phyloP scores from a whole-genome alignment of 352 stramenopile genomes.

The Phytopythium vexans region DNA sequence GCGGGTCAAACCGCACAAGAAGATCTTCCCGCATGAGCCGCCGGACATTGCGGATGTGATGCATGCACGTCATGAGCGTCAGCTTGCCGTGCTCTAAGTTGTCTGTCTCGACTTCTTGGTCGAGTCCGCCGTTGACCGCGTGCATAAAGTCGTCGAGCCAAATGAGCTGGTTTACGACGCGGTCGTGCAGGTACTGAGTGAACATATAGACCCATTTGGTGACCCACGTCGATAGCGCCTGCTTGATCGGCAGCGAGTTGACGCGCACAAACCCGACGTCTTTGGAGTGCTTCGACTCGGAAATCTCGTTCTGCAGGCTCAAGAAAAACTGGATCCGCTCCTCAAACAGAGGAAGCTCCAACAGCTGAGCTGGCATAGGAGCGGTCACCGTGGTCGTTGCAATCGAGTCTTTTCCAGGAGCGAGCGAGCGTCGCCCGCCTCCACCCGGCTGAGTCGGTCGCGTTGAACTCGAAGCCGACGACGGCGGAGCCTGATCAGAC shows the following conservation, averaged over 20 bases:
- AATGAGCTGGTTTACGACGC: conserved; percentile 77
- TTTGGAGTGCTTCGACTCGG: conserved; percentile 75
- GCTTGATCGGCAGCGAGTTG: conserved; percentile 93
- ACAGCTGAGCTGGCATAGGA: conserved; percentile 63
- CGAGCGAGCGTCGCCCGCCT: not conserved
- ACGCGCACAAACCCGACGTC: conserved; percentile 92
- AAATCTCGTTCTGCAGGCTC: conserved; percentile 86
- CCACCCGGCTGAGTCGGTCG: not conserved
- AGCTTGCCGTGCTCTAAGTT: conserved; percentile 41
- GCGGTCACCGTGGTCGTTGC: conserved; percentile 19
- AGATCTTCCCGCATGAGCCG: conserved; percentile 81
- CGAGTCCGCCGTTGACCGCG: conserved; percentile 69
- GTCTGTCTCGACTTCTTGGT: conserved; percentile 46
- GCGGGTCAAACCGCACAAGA: conserved; percentile 63
- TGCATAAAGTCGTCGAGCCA: conserved; percentile 89
- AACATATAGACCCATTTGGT: conserved; percentile 96
- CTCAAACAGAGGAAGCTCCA: conserved; percentile 85
- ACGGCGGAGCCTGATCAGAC: too few relatives aligned
- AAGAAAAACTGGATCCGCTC: conserved; percentile 90
- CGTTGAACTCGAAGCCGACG: too few relatives aligned
- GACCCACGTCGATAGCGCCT: conserved; percentile 91
- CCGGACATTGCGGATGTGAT: conserved; percentile 86
- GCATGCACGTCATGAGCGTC: conserved; percentile 86
- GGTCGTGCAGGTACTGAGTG: conserved; percentile 90
- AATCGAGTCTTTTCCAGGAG: not conserved